Conservation (phyloP, 345 rosid species). For the Schrenkiella parvula region DNA sequence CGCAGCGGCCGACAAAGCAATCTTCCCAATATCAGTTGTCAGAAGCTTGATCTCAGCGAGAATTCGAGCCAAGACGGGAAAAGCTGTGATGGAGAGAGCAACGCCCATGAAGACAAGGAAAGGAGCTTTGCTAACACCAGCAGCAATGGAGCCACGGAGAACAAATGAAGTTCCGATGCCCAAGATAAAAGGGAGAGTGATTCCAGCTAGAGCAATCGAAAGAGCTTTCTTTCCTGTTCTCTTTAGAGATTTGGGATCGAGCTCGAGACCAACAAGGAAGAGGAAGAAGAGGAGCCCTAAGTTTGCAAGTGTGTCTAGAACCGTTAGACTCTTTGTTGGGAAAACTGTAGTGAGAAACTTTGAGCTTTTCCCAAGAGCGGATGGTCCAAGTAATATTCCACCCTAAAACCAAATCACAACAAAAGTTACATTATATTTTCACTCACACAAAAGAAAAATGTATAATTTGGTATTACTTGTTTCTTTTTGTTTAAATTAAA, state of each 20-base stretch:
- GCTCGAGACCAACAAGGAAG: conserved; percentile 80
- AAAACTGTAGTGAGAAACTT: conserved; percentile 48
- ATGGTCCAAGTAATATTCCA: conserved; percentile 80
- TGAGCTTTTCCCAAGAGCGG: conserved; percentile 64
- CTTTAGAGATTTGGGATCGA: conserved; percentile 53
- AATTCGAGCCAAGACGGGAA: conserved; percentile 47
- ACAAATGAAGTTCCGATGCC: conserved; percentile 66
- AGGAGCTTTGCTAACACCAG: conserved; percentile 42
- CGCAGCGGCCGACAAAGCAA: conserved; percentile 50
- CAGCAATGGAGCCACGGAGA: conserved; percentile 51
- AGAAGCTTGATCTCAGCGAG: conserved; percentile 50
- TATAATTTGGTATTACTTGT: too few species aligned
- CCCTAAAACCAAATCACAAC: conserved; percentile 40
- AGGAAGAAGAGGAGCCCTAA: conserved; percentile 75
- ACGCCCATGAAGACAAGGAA: conserved; percentile 48
- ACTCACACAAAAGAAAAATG: background rate
- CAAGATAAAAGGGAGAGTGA: conserved; percentile 53
- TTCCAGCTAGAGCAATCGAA: conserved; percentile 59
- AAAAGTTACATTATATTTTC: background rate
- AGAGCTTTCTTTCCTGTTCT: conserved; percentile 62
- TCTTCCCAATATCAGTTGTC: conserved; percentile 42
- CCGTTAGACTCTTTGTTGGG: conserved; percentile 56
- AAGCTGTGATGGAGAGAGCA: conserved; percentile 51
- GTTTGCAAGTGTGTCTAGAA: conserved; percentile 72
- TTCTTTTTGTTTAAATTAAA: too few species aligned